Conservation (phyloP, 1,284 basidiomycete genomes). For the Puccinia triticina region DNA sequence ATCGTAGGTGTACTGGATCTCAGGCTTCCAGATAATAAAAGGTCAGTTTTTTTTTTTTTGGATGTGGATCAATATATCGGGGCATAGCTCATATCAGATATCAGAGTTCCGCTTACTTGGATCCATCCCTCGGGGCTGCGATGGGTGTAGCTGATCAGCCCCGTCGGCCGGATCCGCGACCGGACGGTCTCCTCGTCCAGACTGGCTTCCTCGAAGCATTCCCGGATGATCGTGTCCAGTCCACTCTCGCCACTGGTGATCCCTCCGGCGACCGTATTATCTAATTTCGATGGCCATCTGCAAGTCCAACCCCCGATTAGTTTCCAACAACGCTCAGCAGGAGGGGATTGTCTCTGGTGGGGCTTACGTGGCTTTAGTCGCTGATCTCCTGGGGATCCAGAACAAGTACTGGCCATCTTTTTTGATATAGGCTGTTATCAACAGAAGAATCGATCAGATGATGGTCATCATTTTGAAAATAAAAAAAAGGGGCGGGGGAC, state of each 20-base stretch:
- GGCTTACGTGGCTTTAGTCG: slow-evolving; percentile 81
- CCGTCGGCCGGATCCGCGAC: slow-evolving; percentile 66
- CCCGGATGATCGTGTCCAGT: slow-evolving; percentile 81
- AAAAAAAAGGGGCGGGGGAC: background rate
- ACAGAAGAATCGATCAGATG: background rate
- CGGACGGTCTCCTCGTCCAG: slow-evolving; percentile 70
- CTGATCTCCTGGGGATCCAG: slow-evolving; percentile 84
- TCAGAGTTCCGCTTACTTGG: background rate
- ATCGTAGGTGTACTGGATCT: slow-evolving; percentile 73
- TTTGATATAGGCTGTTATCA: slow-evolving; percentile 56
- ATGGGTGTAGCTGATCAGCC: slow-evolving; percentile 63
- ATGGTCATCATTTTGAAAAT: no score
- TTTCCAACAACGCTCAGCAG: no score
- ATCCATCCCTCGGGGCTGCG: slow-evolving; percentile 57
- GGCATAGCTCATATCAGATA: no score
- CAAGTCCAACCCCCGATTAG: no score
- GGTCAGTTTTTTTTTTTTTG: no score
- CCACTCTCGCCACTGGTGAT: slow-evolving; percentile 71
- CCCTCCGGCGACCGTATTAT: slow-evolving; percentile 64
- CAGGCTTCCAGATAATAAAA: no score
- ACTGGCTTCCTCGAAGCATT: slow-evolving; percentile 89
- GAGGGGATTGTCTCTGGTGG: no score
- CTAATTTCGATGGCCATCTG: slow-evolving; percentile 33
- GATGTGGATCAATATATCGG: no score
- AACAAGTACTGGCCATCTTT: slow-evolving; percentile 62